These are phyloP conservation scores for Plasmodium sp. DNA, from an alignment of 169 alveolate genomes.

Conservation along the genomic window DNA sequence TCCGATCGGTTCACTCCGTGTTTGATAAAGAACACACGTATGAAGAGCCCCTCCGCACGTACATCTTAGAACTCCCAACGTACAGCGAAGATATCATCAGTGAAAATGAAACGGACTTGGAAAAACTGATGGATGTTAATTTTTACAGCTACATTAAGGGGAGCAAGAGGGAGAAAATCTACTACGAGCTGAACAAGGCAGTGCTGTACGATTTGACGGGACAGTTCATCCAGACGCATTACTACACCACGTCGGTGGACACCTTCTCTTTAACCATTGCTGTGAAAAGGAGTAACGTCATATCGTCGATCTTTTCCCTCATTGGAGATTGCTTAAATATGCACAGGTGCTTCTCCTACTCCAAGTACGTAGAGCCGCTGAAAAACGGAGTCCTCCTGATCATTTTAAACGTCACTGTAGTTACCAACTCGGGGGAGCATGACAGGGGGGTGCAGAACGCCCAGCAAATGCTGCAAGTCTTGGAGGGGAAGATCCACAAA, in stretches of 20 bases:
- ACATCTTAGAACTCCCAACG: slow-evolving; percentile 84
- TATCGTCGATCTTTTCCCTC: slow-evolving; percentile 83
- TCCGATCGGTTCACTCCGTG: slow-evolving; percentile 84
- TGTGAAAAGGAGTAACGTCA: slow-evolving; percentile 83
- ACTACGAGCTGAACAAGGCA: slow-evolving; percentile 79
- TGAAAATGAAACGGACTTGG: slow-evolving; percentile 81
- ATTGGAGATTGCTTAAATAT: slow-evolving; percentile 85
- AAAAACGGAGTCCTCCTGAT: slow-evolving; percentile 60
- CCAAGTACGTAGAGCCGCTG: slow-evolving; percentile 87
- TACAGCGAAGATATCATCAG: slow-evolving; percentile 74
- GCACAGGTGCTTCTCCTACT: slow-evolving; percentile 85
- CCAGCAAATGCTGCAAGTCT: neutral
- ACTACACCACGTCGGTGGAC: slow-evolving; percentile 73
- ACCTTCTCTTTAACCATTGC: slow-evolving; percentile 84
- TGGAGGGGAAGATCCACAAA: slow-evolving; percentile 4
- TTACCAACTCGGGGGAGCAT: neutral
- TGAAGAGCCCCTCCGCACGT: slow-evolving; percentile 84
- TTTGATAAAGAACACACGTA: slow-evolving; percentile 83
- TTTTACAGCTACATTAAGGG: slow-evolving; percentile 82
- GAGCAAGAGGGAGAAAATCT: slow-evolving; percentile 84
- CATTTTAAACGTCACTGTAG: slow-evolving; percentile 39
- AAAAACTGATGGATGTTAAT: slow-evolving; percentile 81
- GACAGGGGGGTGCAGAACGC: neutral
- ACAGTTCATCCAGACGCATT: slow-evolving; percentile 76
- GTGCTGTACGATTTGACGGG: slow-evolving; percentile 81